These are phyloP conservation scores for Ogataea siamensis DNA, from an alignment of 805 yeast genomes.

Conservation along the genomic window DNA sequence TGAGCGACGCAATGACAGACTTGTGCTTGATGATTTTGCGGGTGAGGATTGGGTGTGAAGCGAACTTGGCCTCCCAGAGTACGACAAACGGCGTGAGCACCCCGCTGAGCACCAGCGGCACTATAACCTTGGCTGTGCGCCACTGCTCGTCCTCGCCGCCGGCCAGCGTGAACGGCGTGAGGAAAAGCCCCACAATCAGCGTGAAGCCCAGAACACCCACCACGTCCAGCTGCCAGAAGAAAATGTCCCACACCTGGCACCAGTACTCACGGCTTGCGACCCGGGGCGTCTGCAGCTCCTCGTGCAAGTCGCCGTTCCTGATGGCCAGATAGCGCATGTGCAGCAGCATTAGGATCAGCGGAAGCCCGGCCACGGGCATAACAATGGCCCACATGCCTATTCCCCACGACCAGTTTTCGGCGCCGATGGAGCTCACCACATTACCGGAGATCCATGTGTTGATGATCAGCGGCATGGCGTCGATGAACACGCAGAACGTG, in stretches of 20 bases:
- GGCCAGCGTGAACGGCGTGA: conserved; percentile 39
- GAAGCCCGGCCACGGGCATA: conserved; percentile 38
- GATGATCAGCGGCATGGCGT: conserved; percentile 39
- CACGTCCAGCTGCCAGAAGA: not conserved
- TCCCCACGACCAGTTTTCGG: conserved; percentile 48
- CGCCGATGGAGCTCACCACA: conserved; percentile 34
- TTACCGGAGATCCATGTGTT: conserved; percentile 43
- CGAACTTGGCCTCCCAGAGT: conserved; percentile 32
- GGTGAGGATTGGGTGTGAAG: conserved; percentile 22
- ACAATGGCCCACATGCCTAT: conserved; percentile 48
- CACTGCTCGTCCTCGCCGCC: conserved; percentile 33
- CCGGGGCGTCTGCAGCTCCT: conserved; percentile 11
- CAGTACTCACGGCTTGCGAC: not conserved
- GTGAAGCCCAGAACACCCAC: not conserved
- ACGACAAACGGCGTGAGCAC: conserved; percentile 31
- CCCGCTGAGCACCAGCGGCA: conserved; percentile 40
- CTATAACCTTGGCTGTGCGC: conserved; percentile 40
- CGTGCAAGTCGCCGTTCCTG: not conserved
- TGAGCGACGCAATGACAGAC: conserved; percentile 35
- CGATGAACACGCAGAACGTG: conserved; percentile 21
- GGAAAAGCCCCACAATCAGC: conserved; percentile 33
- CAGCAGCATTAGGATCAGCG: conserved; percentile 34
- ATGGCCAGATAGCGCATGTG: conserved; percentile 28
- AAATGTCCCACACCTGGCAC: not conserved
- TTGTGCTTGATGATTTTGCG: conserved; percentile 33